These are phyloP conservation scores for Aureobasidium musti DNA, from an alignment of 2,329 filamentous ascomycete species.

Conservation along the genomic window DNA sequence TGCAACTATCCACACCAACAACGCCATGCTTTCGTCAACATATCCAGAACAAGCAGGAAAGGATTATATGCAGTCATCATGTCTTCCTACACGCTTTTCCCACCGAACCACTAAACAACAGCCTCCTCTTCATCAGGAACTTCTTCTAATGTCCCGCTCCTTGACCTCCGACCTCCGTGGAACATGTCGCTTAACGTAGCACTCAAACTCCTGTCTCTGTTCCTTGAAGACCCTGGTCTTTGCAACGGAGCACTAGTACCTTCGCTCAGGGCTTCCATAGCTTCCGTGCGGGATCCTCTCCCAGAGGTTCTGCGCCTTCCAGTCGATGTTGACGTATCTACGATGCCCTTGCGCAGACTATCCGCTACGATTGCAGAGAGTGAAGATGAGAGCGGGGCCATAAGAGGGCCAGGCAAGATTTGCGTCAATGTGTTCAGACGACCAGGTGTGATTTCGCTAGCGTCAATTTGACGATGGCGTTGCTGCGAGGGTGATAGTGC, in stretches of 20 bases:
- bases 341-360: slow-evolving; percentile 59
- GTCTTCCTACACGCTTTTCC: not conserved
- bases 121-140: slow-evolving; percentile 22
- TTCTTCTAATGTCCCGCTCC: slow-evolving; percentile 18
- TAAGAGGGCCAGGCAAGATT: slow-evolving; percentile 60
- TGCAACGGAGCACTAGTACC: not conserved
- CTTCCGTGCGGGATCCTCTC: slow-evolving; percentile 6
- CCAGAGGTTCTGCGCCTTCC: not conserved
- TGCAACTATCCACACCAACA: not conserved
- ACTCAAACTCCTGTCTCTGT: slow-evolving; percentile 18
- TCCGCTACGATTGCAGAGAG: slow-evolving; percentile 66
- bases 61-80: not conserved
- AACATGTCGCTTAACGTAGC: slow-evolving; percentile 26
- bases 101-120: not conserved
- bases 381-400: slow-evolving; percentile 61
- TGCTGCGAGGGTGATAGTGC: slow-evolving; percentile 26
- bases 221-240: not conserved
- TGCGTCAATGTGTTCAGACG: slow-evolving; percentile 46
- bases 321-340: slow-evolving; percentile 33
- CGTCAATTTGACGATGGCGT: slow-evolving; percentile 34
- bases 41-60: not conserved
- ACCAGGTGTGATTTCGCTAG: slow-evolving; percentile 42
- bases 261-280: slow-evolving; percentile 4
- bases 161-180: not conserved
- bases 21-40: not conserved